Evolutionary conservation across 2,329 filamentous ascomycete species (phyloP).

Genomic region (Phyllosticta ampelicida): DNA sequence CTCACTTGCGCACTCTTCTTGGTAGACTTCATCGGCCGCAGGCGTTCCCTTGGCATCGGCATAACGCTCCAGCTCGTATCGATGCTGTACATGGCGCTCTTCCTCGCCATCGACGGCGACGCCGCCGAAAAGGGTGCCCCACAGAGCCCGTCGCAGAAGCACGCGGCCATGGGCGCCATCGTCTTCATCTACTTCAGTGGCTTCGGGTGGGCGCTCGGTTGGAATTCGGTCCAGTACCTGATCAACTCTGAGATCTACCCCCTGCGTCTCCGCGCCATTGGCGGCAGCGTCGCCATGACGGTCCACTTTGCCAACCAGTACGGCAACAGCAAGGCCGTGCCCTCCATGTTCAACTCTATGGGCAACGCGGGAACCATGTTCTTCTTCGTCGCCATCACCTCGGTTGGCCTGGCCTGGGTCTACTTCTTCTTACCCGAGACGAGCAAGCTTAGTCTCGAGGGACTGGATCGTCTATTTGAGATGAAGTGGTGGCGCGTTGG

Average conservation of each 20-base stretch:
- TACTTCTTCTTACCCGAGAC: conserved; percentile 66
- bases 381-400: conserved; percentile 60
- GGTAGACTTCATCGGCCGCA: conserved; percentile 68
- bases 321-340: conserved; percentile 64
- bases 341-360: conserved; percentile 58
- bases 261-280: conserved; percentile 59
- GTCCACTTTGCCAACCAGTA: conserved; percentile 73
- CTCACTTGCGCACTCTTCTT: conserved; percentile 65
- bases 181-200: conserved; percentile 52
- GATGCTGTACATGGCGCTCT: conserved; percentile 47
- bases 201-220: conserved; percentile 36
- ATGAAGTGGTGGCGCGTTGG: conserved; percentile 69
- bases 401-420: conserved; percentile 58
- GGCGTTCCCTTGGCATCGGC: conserved; percentile 42
- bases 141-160: conserved; percentile 39
- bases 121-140: conserved; percentile 39
- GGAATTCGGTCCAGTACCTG: conserved; percentile 70
- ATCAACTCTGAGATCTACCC: conserved; percentile 71
- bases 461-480: conserved; percentile 61
- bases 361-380: conserved; percentile 60
- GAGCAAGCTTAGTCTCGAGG: conserved; percentile 51
- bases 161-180: conserved; percentile 51
- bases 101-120: conserved; percentile 48
- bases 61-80: conserved; percentile 38
- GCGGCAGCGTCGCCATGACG: conserved; percentile 63